phyloP scores from a whole-genome alignment of 2,329 filamentous ascomycete genomes.

The Penicillium sp. region DNA sequence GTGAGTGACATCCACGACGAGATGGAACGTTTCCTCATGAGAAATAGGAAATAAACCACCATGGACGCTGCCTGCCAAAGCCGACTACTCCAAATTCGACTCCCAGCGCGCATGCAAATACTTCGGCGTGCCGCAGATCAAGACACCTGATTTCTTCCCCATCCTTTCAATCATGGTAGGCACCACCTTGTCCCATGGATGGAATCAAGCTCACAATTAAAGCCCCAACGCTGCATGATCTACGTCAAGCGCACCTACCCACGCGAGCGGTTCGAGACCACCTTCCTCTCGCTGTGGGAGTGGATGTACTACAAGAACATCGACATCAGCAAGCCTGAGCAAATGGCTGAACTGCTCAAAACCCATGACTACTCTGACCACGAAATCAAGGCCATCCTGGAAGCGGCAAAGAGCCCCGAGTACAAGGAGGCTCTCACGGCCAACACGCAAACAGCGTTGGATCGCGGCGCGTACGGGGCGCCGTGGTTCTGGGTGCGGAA shows the following conservation, averaged over 20 bases:
- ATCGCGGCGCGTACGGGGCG: slow-evolving; percentile 69
- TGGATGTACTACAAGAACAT: slow-evolving; percentile 62
- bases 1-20: slow-evolving; percentile 36
- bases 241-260: slow-evolving; percentile 63
- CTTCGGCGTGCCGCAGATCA: slow-evolving; percentile 43
- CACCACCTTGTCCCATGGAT: slow-evolving; percentile 18
- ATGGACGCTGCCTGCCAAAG: slow-evolving; percentile 69
- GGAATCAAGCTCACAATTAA: slow-evolving; percentile 20
- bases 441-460: slow-evolving; percentile 61
- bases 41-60: slow-evolving; percentile 68
- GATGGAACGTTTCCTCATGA: background rate
- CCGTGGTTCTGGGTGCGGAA: slow-evolving; percentile 70
- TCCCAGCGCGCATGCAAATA: slow-evolving; percentile 50
- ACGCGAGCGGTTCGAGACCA: slow-evolving; percentile 49
- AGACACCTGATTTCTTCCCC: slow-evolving; percentile 50
- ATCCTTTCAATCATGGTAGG: slow-evolving; percentile 55
- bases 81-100: slow-evolving; percentile 55
- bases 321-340: slow-evolving; percentile 59
- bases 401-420: slow-evolving; percentile 50
- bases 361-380: slow-evolving; percentile 21
- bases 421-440: slow-evolving; percentile 55
- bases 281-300: slow-evolving; percentile 57
- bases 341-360: slow-evolving; percentile 47
- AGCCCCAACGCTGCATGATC: slow-evolving; percentile 65
- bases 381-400: slow-evolving; percentile 58